These are phyloP conservation scores for Coemansia brasiliensis DNA, from an alignment of 192 early-diverging fungal species.

Conservation along the genomic window DNA sequence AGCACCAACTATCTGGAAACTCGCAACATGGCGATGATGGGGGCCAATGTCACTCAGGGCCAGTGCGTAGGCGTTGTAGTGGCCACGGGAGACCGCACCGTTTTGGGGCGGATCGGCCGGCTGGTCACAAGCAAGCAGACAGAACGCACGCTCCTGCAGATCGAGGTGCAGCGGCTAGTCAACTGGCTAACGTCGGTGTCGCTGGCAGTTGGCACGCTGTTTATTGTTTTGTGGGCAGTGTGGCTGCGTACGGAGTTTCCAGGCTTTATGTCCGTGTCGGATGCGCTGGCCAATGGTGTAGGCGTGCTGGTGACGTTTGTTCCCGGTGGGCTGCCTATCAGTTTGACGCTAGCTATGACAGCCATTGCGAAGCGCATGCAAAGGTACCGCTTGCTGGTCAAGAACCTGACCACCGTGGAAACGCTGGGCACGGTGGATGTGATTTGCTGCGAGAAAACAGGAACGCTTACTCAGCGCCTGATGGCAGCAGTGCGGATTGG, in stretches of 20 bases:
- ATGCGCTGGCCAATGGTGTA: slow-evolving; percentile 59
- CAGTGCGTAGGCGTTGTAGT: slow-evolving; percentile 72
- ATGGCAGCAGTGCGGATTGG: slow-evolving; percentile 60
- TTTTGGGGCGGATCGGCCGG: slow-evolving; percentile 74
- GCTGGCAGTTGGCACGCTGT: slow-evolving; percentile 50
- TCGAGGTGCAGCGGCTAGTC: slow-evolving; percentile 75
- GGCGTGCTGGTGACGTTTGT: slow-evolving; percentile 73
- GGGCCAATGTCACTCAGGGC: slow-evolving; percentile 71
- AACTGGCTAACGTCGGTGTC: slow-evolving; percentile 64
- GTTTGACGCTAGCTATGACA: slow-evolving; percentile 72
- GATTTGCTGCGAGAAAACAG: slow-evolving; percentile 87
- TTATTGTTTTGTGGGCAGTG: slow-evolving; percentile 57
- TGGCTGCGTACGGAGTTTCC: slow-evolving; percentile 62
- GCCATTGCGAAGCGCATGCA: slow-evolving; percentile 78
- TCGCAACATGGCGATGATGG: slow-evolving; percentile 81
- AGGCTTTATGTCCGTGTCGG: slow-evolving; percentile 57
- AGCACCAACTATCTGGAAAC: slow-evolving; percentile 77
- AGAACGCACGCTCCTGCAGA: slow-evolving; percentile 63
- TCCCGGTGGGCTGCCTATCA: slow-evolving; percentile 81
- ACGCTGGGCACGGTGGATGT: slow-evolving; percentile 81
- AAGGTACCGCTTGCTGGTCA: slow-evolving; percentile 68
- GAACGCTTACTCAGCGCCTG: slow-evolving; percentile 79
- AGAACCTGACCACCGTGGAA: slow-evolving; percentile 84
- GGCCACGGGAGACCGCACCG: slow-evolving; percentile 70
- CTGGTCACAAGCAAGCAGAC: slow-evolving; percentile 45